Conservation (phyloP, 768 basidiomycete species). For the Lyophyllum semitale region DNA sequence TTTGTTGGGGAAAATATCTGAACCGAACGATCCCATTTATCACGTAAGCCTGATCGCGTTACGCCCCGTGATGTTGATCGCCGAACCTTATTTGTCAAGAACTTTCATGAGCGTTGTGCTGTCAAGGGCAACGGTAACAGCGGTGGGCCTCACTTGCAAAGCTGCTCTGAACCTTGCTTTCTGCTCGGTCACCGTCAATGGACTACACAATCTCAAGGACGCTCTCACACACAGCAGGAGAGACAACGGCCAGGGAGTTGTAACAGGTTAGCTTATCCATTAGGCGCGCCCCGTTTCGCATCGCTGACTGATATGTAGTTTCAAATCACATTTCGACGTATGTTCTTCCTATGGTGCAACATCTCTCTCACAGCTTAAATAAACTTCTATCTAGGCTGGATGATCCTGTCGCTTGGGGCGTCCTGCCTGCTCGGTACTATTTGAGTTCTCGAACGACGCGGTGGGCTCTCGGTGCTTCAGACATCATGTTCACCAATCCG, state of each 20-base stretch:
- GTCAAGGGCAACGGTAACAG: constrained; percentile 61
- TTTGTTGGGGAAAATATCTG: constrained; percentile 14
- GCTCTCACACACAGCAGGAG: constrained; percentile 56
- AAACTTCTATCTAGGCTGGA: constrained; percentile 57
- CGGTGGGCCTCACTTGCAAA: constrained; percentile 79
- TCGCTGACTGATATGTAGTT: constrained; percentile 46
- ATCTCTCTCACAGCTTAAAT: constrained; percentile 2
- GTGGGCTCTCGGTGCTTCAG: constrained; percentile 92
- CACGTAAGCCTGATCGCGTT: constrained; percentile 15
- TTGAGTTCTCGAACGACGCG: constrained; percentile 62
- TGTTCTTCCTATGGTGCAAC: constrained; percentile 26
- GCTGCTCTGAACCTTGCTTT: constrained; percentile 69
- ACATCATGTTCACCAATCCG: constrained; percentile 95
- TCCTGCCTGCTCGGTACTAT: constrained; percentile 69
- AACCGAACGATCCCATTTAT: constrained; percentile 20
- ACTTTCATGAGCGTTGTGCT: constrained; percentile 41
- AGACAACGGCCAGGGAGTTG: constrained; percentile 57
- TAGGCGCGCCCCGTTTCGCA: neutral
- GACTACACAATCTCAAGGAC: constrained; percentile 62
- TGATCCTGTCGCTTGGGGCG: constrained; percentile 87
- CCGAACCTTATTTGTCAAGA: constrained; percentile 3
- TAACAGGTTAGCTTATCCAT: constrained; percentile 59
- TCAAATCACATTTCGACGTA: constrained; percentile 95
- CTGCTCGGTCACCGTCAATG: constrained; percentile 69
- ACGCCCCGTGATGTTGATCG: constrained; percentile 6